Base-by-base conservation (phyloP, 176 grass and related monocot genomes). In the Panicum miliaceum region DNA sequence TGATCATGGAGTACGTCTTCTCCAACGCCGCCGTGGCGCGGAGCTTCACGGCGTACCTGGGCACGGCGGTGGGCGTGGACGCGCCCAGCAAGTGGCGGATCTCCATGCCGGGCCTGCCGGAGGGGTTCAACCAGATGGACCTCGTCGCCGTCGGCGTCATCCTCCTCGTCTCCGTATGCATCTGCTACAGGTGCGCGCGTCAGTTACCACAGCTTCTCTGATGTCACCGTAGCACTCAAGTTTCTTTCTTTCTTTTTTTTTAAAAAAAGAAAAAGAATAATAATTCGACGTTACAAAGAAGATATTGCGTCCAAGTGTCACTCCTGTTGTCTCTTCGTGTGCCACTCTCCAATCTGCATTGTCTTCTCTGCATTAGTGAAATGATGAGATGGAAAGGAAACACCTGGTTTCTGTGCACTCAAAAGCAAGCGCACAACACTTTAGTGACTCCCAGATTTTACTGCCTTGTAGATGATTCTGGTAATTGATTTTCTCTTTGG, bases 1-100 rank as follows among this genome's bases (percentile, higher is more conserved):
- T 99, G 78, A 83, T 99, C 85, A 96, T 96, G 96, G 93, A 99
- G 85, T 99, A 99, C 85, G 96, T 99, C 34, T 94, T 99, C 91
- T 99, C 96, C 35, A 99, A 99, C 90, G 96, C 96, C 25, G 96
- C 96, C 34, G 96, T 99, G 59, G 93, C 96, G 4, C 79, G 96
- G 58, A 94, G 96, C 84, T 99, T 99, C 90, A 99, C 96, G 76
- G 91, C 96, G 32, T 99, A 99, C 65, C 79, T 99, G 15, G 96
- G 96, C 82, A 92, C 96, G 16, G 91, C 96, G 25, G 91, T 94
- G 10, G 91, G 96, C 71, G 93, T 96, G 16, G 88, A 93, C 57
- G 76, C 88, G 43, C 45, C 93, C 0, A 87, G 71, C 80, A 89
- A 85, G 77, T 99, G 96, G 96, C 79, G 96, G 29, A 77, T 99